Evolutionary conservation across 2,329 filamentous ascomycete species (phyloP), one percentile per base, ranked within the genome.

Genomic region (Paracorniculantispora psalliotae): DNA sequence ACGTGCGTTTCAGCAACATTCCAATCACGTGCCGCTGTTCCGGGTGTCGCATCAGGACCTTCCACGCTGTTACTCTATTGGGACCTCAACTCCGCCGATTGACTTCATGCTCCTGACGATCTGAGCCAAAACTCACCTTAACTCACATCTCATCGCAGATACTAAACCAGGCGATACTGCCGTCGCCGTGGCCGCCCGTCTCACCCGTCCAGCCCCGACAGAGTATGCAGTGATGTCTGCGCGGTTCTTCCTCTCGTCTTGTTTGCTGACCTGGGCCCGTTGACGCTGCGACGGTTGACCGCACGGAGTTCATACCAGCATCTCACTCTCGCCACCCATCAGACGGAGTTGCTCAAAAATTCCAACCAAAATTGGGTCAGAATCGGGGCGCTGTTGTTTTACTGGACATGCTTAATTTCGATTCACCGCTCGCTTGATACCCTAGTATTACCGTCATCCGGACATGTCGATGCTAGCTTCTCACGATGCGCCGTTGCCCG

Each of bases 331-430:
- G 39, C 28, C 50, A 43, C 50, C 30, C 35, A 43, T n/a, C 41
- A 21, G 23, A 56, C 53, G 43, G 43, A 30, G 26, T 48, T n/a
- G 47, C 53, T 48, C 25, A n/a, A 46, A 35, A 55, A 44, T n/a
- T 35, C 9, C 0, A 19, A 15, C 13, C 15, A 13, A 4, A 15
- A 9, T 17, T 19, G 8, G 12, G 37, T 12, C 30, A 3, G 15
- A 19, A 10, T 37, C 19, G 30, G 12, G 12, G 17, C 5, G 12
- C 12, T 19, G 2, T 15, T 26, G 10, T 12, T 1, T 19, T 44
- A n/a, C 8, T 41, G 15, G 39, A n/a, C 5, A 41, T 52, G 35
- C 35, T 30, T 7, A 25, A n/a, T 35, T n/a, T 55, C 10, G n/a
- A 13, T 5, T 8, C 23, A 39, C 19, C 19, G 13, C 44, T n/a